Conservation (phyloP, 768 basidiomycete species). For the Gelatoporia subvermispora region DNA sequence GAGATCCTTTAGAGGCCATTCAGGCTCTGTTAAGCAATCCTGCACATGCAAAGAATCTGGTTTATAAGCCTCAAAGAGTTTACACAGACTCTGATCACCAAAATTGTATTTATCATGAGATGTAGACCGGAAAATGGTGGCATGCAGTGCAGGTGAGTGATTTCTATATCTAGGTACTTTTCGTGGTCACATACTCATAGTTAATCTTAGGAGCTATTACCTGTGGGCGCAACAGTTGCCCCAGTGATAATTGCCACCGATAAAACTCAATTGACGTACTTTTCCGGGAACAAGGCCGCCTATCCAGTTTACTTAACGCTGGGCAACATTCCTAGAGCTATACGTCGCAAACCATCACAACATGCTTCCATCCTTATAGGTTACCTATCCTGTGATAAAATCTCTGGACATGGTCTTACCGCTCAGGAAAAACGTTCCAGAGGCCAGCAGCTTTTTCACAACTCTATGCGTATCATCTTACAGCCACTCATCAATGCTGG, state of each 20-base stretch:
- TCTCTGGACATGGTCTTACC: neutral
- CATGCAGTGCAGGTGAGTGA: constrained; percentile 2
- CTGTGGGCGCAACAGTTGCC: constrained; percentile 9
- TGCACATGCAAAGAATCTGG: constrained; percentile 4
- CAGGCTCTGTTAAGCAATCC: constrained; percentile 8
- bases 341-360: neutral
- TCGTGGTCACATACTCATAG: neutral
- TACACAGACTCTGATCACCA: neutral
- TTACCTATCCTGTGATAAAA: constrained; percentile 11
- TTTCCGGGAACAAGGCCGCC: constrained; percentile 12
- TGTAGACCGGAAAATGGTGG: constrained; percentile 16
- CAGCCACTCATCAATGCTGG: neutral
- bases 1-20: constrained; percentile 8
- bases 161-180: neutral
- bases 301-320: constrained; percentile 16
- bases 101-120: constrained; percentile 7
- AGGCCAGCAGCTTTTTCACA: neutral
- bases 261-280: constrained; percentile 14
- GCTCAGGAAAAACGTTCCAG: neutral
- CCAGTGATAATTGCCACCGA: constrained; percentile 13
- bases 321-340: constrained; percentile 9
- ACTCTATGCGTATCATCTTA: neutral
- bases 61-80: neutral
- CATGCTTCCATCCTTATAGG: constrained; percentile 8
- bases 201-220: neutral